Base-by-base conservation (phyloP, 352 stramenopile genomes). In the Nothophytophthora sp. region DNA sequence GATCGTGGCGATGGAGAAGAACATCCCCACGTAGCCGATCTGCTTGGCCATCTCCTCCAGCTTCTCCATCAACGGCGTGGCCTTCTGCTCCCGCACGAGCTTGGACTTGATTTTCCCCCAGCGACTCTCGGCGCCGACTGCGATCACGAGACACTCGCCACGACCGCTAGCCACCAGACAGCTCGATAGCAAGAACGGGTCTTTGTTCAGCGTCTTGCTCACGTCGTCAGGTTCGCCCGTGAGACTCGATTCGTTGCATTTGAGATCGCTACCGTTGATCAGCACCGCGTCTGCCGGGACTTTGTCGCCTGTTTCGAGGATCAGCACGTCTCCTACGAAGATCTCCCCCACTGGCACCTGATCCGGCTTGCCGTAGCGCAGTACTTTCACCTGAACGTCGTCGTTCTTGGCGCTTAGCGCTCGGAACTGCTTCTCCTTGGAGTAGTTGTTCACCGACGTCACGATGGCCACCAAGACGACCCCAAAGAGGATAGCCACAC, bases 401-500 rank as follows among this genome's bases (percentile, higher is more conserved):
- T 96, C 88, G 57, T 96, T 96, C 57, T 92, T 87, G 9, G 79
- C 85, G 36, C 85, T 97, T 8, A 94, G 58, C 1, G 75, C 77
- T 11, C 79, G 83, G 49, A 97, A 97, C 50, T 97, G 89, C 43
- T 94, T 86, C 55, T 97, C 86, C 47, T 97, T 97, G n/a, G 76
- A 92, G 76, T 99, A 99, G 57, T 99, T 96, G 62, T 98, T 99
- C 11, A 92, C 76, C 0, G 96, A 94, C 0, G 94, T 98, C 9
- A 99, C 92, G 7, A 98, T 58, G 7, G 96, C 92, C 5, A 99
- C 96, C 38, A 99, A 82, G 9, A 94, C 70, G 27, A 99, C 96
- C 9, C 95, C 92, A 10, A 81, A 72, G 36, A 99, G 65, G 61
- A 99, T 99, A 13, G 95, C 92, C 5, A 95, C 78, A 16, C 95